These are phyloP conservation scores for Diddensiella transvaalensis DNA, from an alignment of 805 yeast genomes.

Conservation along the genomic window DNA sequence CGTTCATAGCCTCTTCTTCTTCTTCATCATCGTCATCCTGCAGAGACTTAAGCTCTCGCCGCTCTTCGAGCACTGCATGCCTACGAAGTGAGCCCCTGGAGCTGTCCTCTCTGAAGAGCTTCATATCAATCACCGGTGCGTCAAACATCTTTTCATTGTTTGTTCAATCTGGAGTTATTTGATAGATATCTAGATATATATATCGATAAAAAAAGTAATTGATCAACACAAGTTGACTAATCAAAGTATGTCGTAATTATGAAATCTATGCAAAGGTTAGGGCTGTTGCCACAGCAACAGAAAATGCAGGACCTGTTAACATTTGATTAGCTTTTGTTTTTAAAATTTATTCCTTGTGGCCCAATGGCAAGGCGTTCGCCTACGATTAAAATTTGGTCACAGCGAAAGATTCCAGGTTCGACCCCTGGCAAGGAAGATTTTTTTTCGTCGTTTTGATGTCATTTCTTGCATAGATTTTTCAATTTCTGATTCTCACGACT, in stretches of 20 bases:
- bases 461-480: not conserved
- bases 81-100: not conserved
- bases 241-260: too few relatives aligned
- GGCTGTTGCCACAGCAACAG: too few relatives aligned
- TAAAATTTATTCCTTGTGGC: constrained; percentile 24
- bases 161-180: too few relatives aligned
- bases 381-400: constrained; percentile 25
- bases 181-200: too few relatives aligned
- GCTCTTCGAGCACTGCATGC: not conserved
- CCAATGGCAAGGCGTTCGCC: constrained; percentile 30
- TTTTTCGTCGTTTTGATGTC: constrained; percentile 29
- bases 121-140: constrained; percentile 1
- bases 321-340: too few relatives aligned
- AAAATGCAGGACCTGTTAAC: too few relatives aligned
- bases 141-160: constrained; percentile 6
- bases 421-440: constrained; percentile 54
- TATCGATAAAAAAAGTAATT: too few relatives aligned
- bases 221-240: too few relatives aligned
- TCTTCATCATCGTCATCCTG: constrained; percentile 11
- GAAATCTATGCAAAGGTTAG: too few relatives aligned
- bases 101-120: not conserved
- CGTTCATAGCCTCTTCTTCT: not conserved
- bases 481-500: not conserved
- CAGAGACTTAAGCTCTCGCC: constrained; percentile 2
- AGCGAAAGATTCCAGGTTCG: constrained; percentile 57